Evolutionary conservation across 192 early-diverging fungal species (phyloP), one percentile per base, ranked within the genome.

Genomic region (Diversispora eburnea): DNA sequence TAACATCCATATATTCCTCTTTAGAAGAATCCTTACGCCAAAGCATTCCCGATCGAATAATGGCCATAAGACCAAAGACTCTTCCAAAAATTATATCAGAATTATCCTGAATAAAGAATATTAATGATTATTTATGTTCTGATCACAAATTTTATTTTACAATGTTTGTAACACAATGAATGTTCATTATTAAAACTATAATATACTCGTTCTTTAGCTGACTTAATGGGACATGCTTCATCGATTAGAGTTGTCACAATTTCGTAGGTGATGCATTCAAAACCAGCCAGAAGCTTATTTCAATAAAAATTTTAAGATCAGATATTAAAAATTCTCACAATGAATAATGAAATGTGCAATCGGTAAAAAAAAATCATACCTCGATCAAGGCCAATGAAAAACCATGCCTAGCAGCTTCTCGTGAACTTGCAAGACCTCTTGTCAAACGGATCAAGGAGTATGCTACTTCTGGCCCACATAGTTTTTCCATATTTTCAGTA

Each of bases 341-440:
- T 22, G 12, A 48, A 3, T 10, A n/a, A 45, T 41, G 51, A 58
- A 20, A 58, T 33, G 4, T 55, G 15, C 33, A 56, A 2, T 41
- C n/a, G 54, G 0, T 13, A 57, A 58, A 4, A 48, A 57, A 58
- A 20, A n/a, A 3, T 58, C 55, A 61, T 72, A 83, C 79, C 87
- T 98, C 95, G 3, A 93, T 91, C 56, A 99, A 86, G 8, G 94
- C 94, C n/a, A 97, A 83, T 17, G 95, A 88, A 80, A 96, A 99
- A 7, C 98, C 98, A 70, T 98, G 96, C 56, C 98, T 84, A 13
- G 98, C 96, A 19, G 90, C 94, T 59, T 93, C 88, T 49, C 95
- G 86, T 9, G 91, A 86, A 58, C 90, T 92, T 33, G 93, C 86
- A 54, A 99, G 82, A 69, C 98, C 98, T 74, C 92, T 83, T 64